Base-by-base conservation (phyloP, 352 stramenopile genomes). In the Pythium folliculosum region DNA sequence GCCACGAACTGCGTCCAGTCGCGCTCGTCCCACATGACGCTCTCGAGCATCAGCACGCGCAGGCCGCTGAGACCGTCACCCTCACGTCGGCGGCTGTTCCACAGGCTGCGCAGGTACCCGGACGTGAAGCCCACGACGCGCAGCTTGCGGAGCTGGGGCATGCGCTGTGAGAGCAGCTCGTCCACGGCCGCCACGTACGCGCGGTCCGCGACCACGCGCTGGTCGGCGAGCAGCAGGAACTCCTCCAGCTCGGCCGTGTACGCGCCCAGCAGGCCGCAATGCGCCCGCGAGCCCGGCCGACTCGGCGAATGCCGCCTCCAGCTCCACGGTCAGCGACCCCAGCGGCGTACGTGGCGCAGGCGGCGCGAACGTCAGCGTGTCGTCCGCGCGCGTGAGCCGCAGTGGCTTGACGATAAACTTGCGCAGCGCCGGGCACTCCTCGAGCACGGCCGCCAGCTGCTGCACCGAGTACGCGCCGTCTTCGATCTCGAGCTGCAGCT, bases 71-170 rank as follows among this genome's bases (percentile, higher is more conserved):
- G 23, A 12, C 37, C 37, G 14, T 12, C 14, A 23, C 49, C 23
- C 12, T 56, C 14, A 23, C 49, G 25, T 5, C 27, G 27, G 27
- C 27, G 27, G 27, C 27, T 32, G 27, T 25, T 56, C 49, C 49
- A 56, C 23, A 56, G 49, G 25, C 49, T 56, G 23, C 49, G 49
- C 49, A 56, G 30, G 49, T 43, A 56, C 12, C 49, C 49, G 19
- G 49, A 56, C 9, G 23, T 40, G 19, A 56, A 56, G 23, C 49
- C 49, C 5, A 43, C 25, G 49, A 56, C n/a, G 5, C 49, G 49
- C 49, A 56, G 10, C 27, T 56, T 56, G 21, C 38, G 9, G 23
- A 56, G 13, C 27, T 9, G 2, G 10, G 49, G 27, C 23, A 56
- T 38, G 9, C 16, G 49, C 25, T 37, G 2, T 12, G 17, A 2